A percentile compares a stretch with the other conserved stretches of the same genome.
phyloP scores from a whole-genome alignment of 345 rosid genomes.

The Raphanus sativus region DNA sequence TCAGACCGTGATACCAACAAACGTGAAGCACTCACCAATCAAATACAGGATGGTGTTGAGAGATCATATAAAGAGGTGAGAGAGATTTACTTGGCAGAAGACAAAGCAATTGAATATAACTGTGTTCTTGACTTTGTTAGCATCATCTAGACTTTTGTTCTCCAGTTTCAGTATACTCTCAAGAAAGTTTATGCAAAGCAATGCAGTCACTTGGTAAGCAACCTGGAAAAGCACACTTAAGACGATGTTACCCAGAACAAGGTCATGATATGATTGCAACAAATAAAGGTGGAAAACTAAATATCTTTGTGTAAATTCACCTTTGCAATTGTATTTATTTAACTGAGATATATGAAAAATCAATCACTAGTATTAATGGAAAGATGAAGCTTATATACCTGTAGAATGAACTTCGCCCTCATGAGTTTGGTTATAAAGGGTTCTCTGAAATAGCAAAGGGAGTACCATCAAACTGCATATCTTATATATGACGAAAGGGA shows the following conservation, averaged over 20 bases:
- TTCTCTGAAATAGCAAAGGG: conserved; percentile 3
- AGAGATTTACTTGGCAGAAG: conserved; percentile 4
- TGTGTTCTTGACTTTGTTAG: conserved; percentile 7
- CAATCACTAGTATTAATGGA: background rate
- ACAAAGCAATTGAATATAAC: background rate
- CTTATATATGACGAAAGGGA: background rate
- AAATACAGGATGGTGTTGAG: background rate
- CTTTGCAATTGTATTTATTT: background rate
- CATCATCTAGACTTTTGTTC: background rate
- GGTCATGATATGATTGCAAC: too few species aligned
- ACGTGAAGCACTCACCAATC: background rate
- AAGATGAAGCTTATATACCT: background rate
- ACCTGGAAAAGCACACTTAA: background rate
- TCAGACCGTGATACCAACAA: background rate
- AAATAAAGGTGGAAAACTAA: too few species aligned
- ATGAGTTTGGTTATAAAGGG: background rate
- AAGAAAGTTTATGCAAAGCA: background rate
- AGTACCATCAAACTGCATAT: background rate
- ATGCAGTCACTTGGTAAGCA: conserved; percentile 5
- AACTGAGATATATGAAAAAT: background rate
- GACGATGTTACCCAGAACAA: too few species aligned
- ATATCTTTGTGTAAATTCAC: background rate
- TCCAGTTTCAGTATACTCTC: background rate
- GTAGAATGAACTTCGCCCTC: background rate
- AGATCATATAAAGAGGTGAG: background rate